Evolutionary conservation across 495 filamentous ascomycete genomes (phyloP).

Genomic region (Poronia punctata): DNA sequence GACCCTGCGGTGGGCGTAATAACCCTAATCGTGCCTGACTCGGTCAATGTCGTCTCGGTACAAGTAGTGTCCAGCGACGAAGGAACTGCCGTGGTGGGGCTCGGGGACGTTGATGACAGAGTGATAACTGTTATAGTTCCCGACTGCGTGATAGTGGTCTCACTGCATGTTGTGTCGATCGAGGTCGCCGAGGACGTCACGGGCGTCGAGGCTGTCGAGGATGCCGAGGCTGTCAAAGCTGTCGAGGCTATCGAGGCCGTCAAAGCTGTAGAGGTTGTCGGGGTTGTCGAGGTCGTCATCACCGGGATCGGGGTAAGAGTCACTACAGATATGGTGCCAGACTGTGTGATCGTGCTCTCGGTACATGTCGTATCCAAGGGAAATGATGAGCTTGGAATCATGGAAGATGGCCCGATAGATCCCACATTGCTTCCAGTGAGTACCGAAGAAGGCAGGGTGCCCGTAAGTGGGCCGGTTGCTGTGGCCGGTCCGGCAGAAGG

Average conservation of each 20-base stretch:
- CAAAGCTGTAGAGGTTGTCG: too few species aligned
- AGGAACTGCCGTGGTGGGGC: not conserved
- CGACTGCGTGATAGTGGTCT: constrained; percentile 17
- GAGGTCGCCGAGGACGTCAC: not conserved
- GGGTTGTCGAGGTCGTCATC: too few species aligned
- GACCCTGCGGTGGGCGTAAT: not conserved
- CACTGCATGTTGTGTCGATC: constrained; percentile 21
- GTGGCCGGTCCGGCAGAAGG: constrained; percentile 6
- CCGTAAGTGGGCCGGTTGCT: constrained; percentile 2
- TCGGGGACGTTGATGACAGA: constrained; percentile 6
- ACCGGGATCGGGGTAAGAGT: constrained; percentile 10
- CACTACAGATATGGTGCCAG: constrained; percentile 12
- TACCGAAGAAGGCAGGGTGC: constrained; percentile 9
- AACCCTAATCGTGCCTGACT: constrained; percentile 2
- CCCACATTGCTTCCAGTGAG: not conserved
- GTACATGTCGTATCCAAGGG: constrained; percentile 22
- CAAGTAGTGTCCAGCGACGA: constrained; percentile 9
- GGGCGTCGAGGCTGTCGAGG: too few species aligned
- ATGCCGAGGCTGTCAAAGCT: too few species aligned
- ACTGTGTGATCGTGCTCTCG: constrained; percentile 21
- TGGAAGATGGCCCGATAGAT: constrained; percentile 4
- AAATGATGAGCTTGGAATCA: constrained; percentile 11
- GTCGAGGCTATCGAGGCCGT: too few species aligned
- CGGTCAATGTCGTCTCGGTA: constrained; percentile 6
- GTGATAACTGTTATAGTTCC: constrained; percentile 13